Conservation (phyloP, 2,329 filamentous ascomycete species). For the Scorias spongiosa region DNA sequence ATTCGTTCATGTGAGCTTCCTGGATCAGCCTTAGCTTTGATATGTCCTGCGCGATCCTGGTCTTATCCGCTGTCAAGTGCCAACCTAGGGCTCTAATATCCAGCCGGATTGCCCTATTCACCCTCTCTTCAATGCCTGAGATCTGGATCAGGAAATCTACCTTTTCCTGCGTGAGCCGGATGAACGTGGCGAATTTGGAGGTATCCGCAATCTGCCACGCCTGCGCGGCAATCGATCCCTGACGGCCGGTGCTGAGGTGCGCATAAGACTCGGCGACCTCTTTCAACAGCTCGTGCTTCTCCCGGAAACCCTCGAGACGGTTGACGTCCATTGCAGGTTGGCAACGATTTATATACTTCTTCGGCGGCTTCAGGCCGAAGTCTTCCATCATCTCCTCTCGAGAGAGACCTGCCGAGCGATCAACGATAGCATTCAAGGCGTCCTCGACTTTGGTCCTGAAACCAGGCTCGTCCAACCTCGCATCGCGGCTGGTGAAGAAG, state of each 20-base stretch:
- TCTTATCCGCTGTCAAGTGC: constrained; percentile 25
- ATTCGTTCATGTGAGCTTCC: constrained; percentile 27
- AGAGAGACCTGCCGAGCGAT: constrained; percentile 23
- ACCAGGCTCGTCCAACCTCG: constrained; percentile 25
- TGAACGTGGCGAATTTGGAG: constrained; percentile 25
- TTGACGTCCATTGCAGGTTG: constrained; percentile 29
- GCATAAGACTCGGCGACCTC: constrained; percentile 22
- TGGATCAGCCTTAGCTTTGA: constrained; percentile 29
- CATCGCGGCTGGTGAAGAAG: constrained; percentile 29
- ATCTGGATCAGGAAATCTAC: constrained; percentile 30
- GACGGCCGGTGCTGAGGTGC: constrained; percentile 17
- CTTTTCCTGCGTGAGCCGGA: constrained; percentile 25
- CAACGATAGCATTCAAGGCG: constrained; percentile 30
- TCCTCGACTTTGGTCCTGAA: constrained; percentile 24
- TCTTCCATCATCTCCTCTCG: constrained; percentile 30
- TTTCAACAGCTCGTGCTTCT: constrained; percentile 27
- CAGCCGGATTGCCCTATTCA: constrained; percentile 28
- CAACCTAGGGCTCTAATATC: constrained; percentile 34
- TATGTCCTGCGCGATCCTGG: constrained; percentile 20
- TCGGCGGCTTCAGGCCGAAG: constrained; percentile 30
- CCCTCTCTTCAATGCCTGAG: constrained; percentile 27
- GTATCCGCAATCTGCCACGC: constrained; percentile 28
- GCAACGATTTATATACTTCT: constrained; percentile 21
- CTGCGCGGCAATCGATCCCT: constrained; percentile 15
- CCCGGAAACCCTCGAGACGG: constrained; percentile 30